Percentiles rank a stretch among this genome's conserved stretches.
Conservation (phyloP, 495 filamentous ascomycete species). For the Apiosordaria backusii region DNA sequence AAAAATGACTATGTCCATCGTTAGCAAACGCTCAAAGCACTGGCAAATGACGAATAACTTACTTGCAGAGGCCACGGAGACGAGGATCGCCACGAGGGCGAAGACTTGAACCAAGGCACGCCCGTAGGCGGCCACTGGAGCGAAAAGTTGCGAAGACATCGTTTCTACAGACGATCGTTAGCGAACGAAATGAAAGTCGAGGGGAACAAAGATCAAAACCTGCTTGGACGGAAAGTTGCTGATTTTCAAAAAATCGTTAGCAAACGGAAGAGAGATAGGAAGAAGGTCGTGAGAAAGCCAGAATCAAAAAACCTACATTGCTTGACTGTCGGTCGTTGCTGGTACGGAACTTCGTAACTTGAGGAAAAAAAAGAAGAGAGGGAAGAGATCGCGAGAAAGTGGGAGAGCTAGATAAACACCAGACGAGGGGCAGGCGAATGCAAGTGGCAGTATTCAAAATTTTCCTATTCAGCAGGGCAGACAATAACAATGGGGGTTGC, state of each 20-base stretch:
- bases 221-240: not conserved
- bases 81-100: not conserved
- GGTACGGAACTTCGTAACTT: too few species aligned
- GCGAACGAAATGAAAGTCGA: not conserved
- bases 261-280: not conserved
- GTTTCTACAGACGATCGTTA: not conserved
- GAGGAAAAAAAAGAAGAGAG: constrained; percentile 6
- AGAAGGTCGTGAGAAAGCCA: not conserved
- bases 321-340: not conserved
- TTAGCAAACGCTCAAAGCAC: not conserved
- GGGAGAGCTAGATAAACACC: not conserved
- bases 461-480: not conserved
- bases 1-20: not conserved
- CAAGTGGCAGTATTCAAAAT: not conserved
- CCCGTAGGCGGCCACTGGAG: not conserved
- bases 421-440: not conserved
- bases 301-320: not conserved
- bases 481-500: not conserved
- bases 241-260: not conserved
- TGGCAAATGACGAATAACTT: not conserved
- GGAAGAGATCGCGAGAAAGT: not conserved
- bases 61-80: not conserved
- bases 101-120: not conserved
- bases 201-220: not conserved
- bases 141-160: not conserved